phyloP scores from a whole-genome alignment of 257 asterid species.

The Knoxia roxburghii region DNA sequence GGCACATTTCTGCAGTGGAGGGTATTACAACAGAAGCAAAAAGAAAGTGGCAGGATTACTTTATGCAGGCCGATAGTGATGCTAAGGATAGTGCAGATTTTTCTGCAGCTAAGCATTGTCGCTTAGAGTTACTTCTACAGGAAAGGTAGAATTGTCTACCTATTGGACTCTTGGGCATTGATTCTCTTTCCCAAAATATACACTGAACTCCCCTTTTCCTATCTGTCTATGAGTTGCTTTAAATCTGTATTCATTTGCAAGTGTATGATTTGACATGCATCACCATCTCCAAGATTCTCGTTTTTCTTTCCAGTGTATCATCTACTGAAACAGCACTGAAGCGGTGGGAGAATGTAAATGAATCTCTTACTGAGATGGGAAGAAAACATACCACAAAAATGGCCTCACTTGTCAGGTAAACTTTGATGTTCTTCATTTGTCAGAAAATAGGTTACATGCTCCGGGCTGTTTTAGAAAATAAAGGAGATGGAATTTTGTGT shows the following conservation, averaged over 20 bases:
- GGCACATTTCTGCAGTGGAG: slow-evolving; percentile 56
- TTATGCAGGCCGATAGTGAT: slow-evolving; percentile 42
- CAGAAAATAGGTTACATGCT: background rate
- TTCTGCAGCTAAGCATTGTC: slow-evolving; percentile 82
- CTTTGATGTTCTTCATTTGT: slow-evolving; percentile 1
- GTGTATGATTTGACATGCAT: background rate
- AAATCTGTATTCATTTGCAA: slow-evolving; percentile 2
- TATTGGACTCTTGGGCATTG: background rate
- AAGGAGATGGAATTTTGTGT: background rate
- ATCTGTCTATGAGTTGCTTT: slow-evolving; percentile 6
- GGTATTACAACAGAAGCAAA: slow-evolving; percentile 68
- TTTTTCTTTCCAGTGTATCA: slow-evolving; percentile 37
- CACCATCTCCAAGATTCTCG: slow-evolving; percentile 4
- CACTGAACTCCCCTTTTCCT: background rate
- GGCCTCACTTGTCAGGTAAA: slow-evolving; percentile 41
- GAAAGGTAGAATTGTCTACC: slow-evolving; percentile 43
- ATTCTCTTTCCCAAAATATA: background rate
- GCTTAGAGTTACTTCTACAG: slow-evolving; percentile 65
- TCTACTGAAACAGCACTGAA: slow-evolving; percentile 47
- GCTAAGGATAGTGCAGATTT: slow-evolving; percentile 60
- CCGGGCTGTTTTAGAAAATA: background rate
- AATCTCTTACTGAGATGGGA: slow-evolving; percentile 50
- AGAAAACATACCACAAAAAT: slow-evolving; percentile 43
- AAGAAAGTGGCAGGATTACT: slow-evolving; percentile 83
- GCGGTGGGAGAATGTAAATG: slow-evolving; percentile 43